phyloP scores from a whole-genome alignment of 2,329 filamentous ascomycete species.

The Dothidotthia symphoricarpi region DNA sequence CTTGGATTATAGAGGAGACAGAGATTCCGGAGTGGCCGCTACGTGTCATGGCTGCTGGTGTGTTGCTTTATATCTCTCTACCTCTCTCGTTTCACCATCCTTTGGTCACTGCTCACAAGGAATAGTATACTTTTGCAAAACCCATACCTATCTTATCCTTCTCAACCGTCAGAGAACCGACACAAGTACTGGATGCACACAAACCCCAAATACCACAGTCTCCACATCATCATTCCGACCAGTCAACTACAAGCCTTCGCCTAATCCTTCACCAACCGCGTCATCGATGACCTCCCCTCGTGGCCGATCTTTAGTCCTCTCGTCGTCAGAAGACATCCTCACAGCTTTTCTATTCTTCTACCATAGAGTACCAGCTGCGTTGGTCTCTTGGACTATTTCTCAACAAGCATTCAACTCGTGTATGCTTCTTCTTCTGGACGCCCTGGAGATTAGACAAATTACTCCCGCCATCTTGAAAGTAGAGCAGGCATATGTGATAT shows the following conservation, averaged over 20 bases:
- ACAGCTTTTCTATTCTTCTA: slow-evolving; percentile 51
- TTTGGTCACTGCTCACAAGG: slow-evolving; percentile 12
- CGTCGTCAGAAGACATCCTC: slow-evolving; percentile 45
- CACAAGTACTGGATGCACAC: slow-evolving; percentile 7
- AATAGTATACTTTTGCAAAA: slow-evolving; percentile 48
- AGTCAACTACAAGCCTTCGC: slow-evolving; percentile 12
- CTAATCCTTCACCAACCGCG: slow-evolving; percentile 15
- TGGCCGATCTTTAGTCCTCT: slow-evolving; percentile 44
- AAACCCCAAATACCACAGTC: neutral
- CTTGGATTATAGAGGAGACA: slow-evolving; percentile 43
- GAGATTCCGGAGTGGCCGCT: slow-evolving; percentile 49
- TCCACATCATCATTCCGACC: slow-evolving; percentile 12
- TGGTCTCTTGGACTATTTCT: slow-evolving; percentile 51
- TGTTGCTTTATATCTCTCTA: slow-evolving; percentile 12
- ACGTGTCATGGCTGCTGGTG: slow-evolving; percentile 48
- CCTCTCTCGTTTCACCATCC: too few species aligned
- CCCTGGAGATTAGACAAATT: slow-evolving; percentile 44
- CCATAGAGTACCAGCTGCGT: slow-evolving; percentile 43
- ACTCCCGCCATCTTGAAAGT: slow-evolving; percentile 30
- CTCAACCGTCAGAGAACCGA: slow-evolving; percentile 48
- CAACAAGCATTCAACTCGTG: slow-evolving; percentile 53
- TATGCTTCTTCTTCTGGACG: slow-evolving; percentile 51
- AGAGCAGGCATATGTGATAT: slow-evolving; percentile 45
- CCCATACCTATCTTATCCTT: slow-evolving; percentile 50
- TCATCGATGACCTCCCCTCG: slow-evolving; percentile 26